A percentile compares a stretch with the other conserved stretches of the same genome.
These are phyloP conservation scores for Podospora sp. DNA, from an alignment of 495 filamentous ascomycete genomes.

Conservation along the genomic window DNA sequence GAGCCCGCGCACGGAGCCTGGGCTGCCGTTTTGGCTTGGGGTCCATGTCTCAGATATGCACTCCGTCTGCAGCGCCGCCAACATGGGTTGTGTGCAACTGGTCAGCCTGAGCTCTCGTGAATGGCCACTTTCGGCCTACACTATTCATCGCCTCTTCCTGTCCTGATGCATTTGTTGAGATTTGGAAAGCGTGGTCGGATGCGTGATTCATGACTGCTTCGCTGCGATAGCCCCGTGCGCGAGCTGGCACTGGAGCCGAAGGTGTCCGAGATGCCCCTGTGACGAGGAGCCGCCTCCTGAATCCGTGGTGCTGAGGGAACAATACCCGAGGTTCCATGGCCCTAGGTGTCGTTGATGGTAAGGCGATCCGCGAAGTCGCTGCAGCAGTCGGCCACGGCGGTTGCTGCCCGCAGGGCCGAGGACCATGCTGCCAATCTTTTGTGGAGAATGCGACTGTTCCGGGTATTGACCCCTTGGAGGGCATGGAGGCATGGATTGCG, in stretches of 20 bases:
- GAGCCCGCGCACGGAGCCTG: conserved; percentile 22
- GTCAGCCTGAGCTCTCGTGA: not conserved
- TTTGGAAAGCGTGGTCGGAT: not conserved
- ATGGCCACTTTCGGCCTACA: not conserved
- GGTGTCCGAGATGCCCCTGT: not conserved
- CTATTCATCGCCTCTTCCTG: too few relatives aligned
- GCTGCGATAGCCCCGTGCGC: not conserved
- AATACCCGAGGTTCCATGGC: conserved; percentile 18
- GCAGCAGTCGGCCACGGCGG: not conserved
- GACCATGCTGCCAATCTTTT: conserved; percentile 12
- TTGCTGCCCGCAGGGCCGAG: not conserved
- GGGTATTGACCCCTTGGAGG: conserved; percentile 6
- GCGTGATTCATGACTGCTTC: not conserved
- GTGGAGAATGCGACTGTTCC: conserved; percentile 10
- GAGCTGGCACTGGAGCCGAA: not conserved
- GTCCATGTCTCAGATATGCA: conserved; percentile 25
- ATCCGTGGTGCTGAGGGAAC: conserved; percentile 7
- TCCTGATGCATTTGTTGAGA: not conserved
- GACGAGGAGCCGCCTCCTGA: not conserved
- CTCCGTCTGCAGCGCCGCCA: conserved; percentile 4
- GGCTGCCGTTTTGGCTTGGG: conserved; percentile 22
- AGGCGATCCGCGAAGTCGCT: conserved; percentile 10
- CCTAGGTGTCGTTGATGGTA: not conserved
- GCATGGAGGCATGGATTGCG: conserved; percentile 4
- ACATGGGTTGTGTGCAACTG: not conserved